A percentile compares a stretch with the other conserved stretches of the same genome.
These are phyloP conservation scores for Hygrocybe punicea DNA, from an alignment of 768 basidiomycete genomes.

Conservation along the genomic window DNA sequence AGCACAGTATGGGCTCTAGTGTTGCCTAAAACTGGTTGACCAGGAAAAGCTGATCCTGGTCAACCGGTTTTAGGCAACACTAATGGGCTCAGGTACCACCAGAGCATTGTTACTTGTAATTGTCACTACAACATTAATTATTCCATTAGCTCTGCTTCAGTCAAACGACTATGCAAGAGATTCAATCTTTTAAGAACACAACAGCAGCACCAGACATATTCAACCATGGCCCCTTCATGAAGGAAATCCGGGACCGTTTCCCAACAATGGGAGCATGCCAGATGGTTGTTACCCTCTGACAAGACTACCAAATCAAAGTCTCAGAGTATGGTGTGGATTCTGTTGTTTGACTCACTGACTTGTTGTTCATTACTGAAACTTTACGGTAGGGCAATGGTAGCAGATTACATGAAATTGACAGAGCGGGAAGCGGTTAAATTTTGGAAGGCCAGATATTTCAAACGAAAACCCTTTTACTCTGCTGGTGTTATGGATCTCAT, in stretches of 20 bases:
- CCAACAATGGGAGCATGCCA: constrained; percentile 8
- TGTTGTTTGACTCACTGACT: background rate
- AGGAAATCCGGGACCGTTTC: constrained; percentile 3
- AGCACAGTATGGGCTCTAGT: no score
- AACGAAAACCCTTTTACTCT: constrained; percentile 24
- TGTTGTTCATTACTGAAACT: background rate
- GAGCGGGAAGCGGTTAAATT: constrained; percentile 1
- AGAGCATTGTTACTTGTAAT: no score
- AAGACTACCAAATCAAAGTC: constrained; percentile 10
- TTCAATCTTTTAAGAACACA: constrained; percentile 7
- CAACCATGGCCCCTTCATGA: background rate
- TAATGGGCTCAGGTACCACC: no score
- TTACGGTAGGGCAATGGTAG: no score
- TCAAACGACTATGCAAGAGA: constrained; percentile 1
- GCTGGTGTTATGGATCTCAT: constrained; percentile 36
- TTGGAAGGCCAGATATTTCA: constrained; percentile 17
- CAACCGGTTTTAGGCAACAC: no score
- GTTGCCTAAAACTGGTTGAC: no score
- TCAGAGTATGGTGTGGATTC: constrained; percentile 10
- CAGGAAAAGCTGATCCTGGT: no score
- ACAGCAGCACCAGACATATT: constrained; percentile 5
- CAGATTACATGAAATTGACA: no score
- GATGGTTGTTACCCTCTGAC: constrained; percentile 1
- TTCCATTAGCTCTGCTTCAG: background rate
- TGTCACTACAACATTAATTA: no score